phyloP scores from a whole-genome alignment of 129 eudicot genomes.

The Ambrosia artemisiifolia region DNA sequence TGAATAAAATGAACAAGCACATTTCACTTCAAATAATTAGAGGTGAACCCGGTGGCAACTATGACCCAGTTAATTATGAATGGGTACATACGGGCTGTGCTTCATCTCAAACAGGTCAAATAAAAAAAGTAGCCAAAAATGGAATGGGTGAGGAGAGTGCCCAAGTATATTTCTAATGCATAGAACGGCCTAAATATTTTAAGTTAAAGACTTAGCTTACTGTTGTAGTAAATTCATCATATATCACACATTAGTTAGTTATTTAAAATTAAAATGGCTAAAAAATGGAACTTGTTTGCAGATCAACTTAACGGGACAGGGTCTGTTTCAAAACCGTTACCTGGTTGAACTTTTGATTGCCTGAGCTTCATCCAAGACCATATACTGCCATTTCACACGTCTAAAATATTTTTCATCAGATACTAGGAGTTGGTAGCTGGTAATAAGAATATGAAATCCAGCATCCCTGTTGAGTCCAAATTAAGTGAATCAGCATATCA shows the following conservation, averaged over 20 bases:
- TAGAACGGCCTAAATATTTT: too few species aligned
- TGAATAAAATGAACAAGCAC: constrained; percentile 1
- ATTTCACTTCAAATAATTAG: not conserved
- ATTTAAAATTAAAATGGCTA: not conserved
- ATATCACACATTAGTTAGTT: not conserved
- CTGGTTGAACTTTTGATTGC: constrained; percentile 94
- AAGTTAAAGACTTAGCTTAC: not conserved
- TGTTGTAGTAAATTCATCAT: not conserved
- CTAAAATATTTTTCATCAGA: constrained; percentile 89
- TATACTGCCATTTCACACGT: constrained; percentile 96
- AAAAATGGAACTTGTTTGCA: not conserved
- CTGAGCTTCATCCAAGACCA: constrained; percentile 99
- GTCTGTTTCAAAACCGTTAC: constrained; percentile 31
- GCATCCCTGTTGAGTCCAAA: constrained; percentile 66
- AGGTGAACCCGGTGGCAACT: not conserved
- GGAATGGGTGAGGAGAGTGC: too few species aligned
- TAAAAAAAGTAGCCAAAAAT: too few species aligned
- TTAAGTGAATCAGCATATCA: constrained; percentile 15
- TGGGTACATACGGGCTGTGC: not conserved
- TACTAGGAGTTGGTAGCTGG: constrained; percentile 93
- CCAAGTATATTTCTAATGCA: too few species aligned
- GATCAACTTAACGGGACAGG: not conserved
- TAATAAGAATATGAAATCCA: constrained; percentile 93
- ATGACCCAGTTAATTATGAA: not conserved
- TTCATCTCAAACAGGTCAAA: not conserved